Base-by-base conservation (phyloP, 306 rosid genomes). In the Prunus mume region DNA sequence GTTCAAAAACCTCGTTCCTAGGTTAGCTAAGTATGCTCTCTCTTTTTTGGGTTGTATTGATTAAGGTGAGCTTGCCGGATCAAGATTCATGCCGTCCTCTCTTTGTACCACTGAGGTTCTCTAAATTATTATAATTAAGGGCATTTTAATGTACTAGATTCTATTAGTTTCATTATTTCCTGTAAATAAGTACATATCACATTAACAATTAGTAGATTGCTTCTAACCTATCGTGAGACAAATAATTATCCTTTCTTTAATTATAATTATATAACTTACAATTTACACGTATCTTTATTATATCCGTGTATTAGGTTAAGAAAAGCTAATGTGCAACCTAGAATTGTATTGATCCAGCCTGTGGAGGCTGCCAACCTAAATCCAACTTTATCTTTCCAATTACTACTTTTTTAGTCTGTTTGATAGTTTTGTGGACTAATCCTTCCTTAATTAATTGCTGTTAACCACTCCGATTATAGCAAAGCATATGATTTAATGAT, bases 331-430 rank as follows among this genome's bases (percentile, higher is more conserved):
- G 46, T 54, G 32, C 34, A 75, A 17, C 61, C 43, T 74, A 61
- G 79, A 22, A 24, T 30, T 25, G 13, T 11, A 13, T 9, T 12
- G 46, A 67, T 49, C 51, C 66, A 77, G 73, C 41, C 63, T 28
- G 72, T 49, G 62, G 38, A 13, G 19, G 13, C 30, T 47, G 38
- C 51, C 81, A 71, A 75, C 58, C 72, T 32, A 74, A 34, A 49
- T 19, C 63, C 71, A 52, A 75, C 86, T 15, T 76, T 43, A 77
- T 3, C 69, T 54, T 71, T 69, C 32, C n/a, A 56, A 69, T 68
- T 77, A 51, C 50, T 9, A 64, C 22, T 75, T 78, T 38, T 38
- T 38, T 6, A 38, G 43, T 38, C 9, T 20, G 22, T 8, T 6
- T 71, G 12, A 55, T 8, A 38, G n/a, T 61, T 72, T 55, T 38